These are phyloP conservation scores for Prosopis cineraria DNA, from an alignment of 306 rosid species.

Conservation along the genomic window DNA sequence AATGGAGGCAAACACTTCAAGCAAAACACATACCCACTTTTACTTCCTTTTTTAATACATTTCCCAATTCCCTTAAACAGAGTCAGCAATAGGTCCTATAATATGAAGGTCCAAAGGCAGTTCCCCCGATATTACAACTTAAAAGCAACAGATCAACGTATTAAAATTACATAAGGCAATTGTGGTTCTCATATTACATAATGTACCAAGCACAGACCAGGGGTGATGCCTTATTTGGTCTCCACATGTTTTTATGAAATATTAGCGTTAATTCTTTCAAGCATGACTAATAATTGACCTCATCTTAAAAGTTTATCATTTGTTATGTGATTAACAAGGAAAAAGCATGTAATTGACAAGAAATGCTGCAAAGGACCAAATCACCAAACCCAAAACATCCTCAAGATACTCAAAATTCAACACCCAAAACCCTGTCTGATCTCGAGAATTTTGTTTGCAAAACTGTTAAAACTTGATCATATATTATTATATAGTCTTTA, in stretches of 20 bases:
- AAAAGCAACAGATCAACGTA: background rate
- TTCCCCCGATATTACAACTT: background rate
- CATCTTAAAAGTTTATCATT: background rate
- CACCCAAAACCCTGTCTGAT: background rate
- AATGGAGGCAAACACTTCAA: background rate
- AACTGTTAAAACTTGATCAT: background rate
- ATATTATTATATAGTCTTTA: background rate
- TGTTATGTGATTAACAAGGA: background rate
- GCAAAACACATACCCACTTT: background rate
- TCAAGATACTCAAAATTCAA: background rate
- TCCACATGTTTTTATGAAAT: background rate
- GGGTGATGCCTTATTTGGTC: background rate
- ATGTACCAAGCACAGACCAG: background rate
- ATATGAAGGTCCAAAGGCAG: background rate
- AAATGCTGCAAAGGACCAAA: background rate
- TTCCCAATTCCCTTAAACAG: background rate
- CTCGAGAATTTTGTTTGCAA: background rate
- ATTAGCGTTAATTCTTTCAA: background rate
- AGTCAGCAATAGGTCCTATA: background rate
- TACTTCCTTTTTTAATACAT: background rate
- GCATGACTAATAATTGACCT: background rate
- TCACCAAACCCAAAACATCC: background rate
- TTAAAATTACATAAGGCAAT: background rate
- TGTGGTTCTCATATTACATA: background rate
- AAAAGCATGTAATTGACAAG: background rate